Conservation (phyloP, 2,329 filamentous ascomycete genomes). For the Meredithiella fracta region DNA sequence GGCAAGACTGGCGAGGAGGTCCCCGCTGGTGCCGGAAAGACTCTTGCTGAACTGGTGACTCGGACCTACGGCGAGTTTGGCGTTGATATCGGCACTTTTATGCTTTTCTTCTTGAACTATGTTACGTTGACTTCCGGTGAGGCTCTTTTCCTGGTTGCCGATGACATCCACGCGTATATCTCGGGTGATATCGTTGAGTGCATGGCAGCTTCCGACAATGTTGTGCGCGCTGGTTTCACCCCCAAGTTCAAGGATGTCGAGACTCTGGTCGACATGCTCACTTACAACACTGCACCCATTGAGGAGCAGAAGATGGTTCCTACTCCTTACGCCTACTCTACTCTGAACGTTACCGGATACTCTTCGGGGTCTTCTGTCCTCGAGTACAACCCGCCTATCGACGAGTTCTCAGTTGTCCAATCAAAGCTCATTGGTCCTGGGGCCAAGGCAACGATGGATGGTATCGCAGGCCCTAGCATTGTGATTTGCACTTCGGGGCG, state of each 20-base stretch:
- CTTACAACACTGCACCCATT: constrained; percentile 89
- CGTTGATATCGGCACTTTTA: constrained; percentile 79
- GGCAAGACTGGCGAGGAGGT: not conserved
- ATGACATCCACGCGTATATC: constrained; percentile 93
- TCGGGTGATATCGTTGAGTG: constrained; percentile 94
- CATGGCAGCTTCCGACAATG: constrained; percentile 98
- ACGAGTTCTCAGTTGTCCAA: constrained; percentile 84
- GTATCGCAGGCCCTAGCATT: constrained; percentile 76
- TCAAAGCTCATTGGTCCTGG: constrained; percentile 54
- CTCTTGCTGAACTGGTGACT: constrained; percentile 54
- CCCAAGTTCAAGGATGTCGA: constrained; percentile 96
- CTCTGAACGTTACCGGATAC: constrained; percentile 68
- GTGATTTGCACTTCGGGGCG: constrained; percentile 74
- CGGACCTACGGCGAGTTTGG: constrained; percentile 75
- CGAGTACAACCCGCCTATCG: constrained; percentile 89
- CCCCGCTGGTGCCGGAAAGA: constrained; percentile 42
- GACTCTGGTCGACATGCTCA: constrained; percentile 79
- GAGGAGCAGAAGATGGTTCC: constrained; percentile 87
- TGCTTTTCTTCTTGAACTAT: constrained; percentile 94
- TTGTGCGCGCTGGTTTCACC: constrained; percentile 90
- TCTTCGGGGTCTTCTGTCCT: constrained; percentile 53
- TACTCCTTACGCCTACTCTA: constrained; percentile 68
- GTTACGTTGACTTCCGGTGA: constrained; percentile 77
- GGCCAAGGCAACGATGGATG: constrained; percentile 76
- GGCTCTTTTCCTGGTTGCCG: constrained; percentile 87